Conservation (phyloP, 352 stramenopile genomes). For the Phytophthora hibernalis region DNA sequence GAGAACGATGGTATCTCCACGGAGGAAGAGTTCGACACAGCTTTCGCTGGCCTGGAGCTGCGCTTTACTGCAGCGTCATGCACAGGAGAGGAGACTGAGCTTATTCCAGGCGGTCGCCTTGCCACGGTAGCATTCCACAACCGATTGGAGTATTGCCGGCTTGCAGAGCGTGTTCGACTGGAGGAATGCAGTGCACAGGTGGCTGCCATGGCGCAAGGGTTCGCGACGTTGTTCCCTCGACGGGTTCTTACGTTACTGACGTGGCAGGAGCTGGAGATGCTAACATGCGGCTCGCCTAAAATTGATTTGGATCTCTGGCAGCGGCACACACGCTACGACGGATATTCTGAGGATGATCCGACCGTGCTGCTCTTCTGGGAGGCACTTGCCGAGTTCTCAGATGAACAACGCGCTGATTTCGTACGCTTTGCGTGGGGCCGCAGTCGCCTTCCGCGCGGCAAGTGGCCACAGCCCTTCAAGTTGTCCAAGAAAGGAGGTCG, state of each 20-base stretch:
- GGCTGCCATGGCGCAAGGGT: conserved; percentile 78
- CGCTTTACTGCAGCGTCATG: conserved; percentile 86
- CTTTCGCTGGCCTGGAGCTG: conserved; percentile 82
- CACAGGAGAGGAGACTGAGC: conserved; percentile 83
- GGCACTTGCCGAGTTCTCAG: conserved; percentile 84
- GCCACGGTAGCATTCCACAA: conserved; percentile 87
- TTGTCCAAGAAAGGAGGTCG: conserved; percentile 91
- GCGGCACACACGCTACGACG: conserved; percentile 90
- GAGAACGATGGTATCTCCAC: conserved; percentile 84
- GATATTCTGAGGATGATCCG: conserved; percentile 82
- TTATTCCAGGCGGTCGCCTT: conserved; percentile 74
- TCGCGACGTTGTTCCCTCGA: conserved; percentile 86
- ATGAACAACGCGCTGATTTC: conserved; percentile 91
- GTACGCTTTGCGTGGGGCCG: conserved; percentile 95
- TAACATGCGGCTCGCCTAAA: conserved; percentile 91
- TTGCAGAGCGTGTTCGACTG: conserved; percentile 85
- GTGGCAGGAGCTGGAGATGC: conserved; percentile 92
- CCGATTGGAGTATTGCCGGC: conserved; percentile 82
- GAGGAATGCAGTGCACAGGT: conserved; percentile 77
- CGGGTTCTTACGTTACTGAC: conserved; percentile 91
- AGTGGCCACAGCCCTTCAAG: conserved; percentile 92
- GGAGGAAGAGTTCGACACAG: conserved; percentile 77
- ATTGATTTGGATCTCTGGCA: conserved; percentile 91
- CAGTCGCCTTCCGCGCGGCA: conserved; percentile 89
- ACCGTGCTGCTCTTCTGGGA: conserved; percentile 92